A percentile compares a stretch with the other conserved stretches of the same genome.
Conservation (phyloP, 208 protist genomes). For the Entamoeba invadens region DNA sequence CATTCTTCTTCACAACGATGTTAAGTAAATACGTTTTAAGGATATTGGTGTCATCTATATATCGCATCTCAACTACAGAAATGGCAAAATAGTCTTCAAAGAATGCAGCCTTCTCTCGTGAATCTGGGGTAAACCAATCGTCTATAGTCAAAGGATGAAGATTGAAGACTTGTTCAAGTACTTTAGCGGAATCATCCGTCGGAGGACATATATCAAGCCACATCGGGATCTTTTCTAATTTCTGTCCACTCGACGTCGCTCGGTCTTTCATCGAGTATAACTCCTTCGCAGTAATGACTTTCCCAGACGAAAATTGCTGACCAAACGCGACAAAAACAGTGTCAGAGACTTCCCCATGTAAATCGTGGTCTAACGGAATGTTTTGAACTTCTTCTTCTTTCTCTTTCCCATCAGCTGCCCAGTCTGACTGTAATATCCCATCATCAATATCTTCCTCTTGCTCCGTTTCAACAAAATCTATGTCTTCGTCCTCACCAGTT, state of each 20-base stretch:
- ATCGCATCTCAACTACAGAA: not conserved
- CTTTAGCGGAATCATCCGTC: not conserved
- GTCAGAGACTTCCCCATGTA: not conserved
- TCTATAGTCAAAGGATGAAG: not conserved
- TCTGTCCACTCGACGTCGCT: not conserved
- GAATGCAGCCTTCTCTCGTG: not conserved
- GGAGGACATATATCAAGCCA: not conserved
- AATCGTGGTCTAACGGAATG: not conserved
- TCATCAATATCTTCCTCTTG: not conserved
- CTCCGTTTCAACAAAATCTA: not conserved
- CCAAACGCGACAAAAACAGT: not conserved
- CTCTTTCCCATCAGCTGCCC: not conserved
- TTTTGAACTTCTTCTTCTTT: not conserved
- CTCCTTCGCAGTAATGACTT: not conserved
- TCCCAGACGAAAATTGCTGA: not conserved
- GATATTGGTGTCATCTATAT: not conserved
- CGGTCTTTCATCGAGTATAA: not conserved
- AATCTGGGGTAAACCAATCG: not conserved
- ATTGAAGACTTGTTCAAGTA: not conserved
- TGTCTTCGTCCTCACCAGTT: not conserved
- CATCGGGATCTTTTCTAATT: not conserved
- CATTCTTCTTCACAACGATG: not conserved
- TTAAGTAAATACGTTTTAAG: not conserved
- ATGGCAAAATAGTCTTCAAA: not conserved
- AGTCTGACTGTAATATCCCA: not conserved